phyloP scores from a whole-genome alignment of 495 filamentous ascomycete species.

The Tuber microsphaerosporum region DNA sequence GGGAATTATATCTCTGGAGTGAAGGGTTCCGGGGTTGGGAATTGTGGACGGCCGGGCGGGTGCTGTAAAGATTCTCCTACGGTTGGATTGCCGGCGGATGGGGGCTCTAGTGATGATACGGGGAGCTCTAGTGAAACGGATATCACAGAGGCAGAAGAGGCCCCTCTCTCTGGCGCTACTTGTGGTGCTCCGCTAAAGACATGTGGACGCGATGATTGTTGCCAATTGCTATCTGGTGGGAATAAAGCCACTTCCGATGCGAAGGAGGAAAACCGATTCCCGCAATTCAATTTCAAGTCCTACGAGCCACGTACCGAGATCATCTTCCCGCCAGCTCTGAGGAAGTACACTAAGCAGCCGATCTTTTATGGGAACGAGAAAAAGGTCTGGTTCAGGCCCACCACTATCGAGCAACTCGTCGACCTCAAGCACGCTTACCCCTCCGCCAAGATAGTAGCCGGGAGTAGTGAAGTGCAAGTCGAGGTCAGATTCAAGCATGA shows the following conservation, averaged over 20 bases:
- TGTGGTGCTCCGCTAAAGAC: constrained; percentile 41
- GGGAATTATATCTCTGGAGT: constrained; percentile 20
- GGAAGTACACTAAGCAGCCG: constrained; percentile 39
- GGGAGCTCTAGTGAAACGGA: constrained; percentile 17
- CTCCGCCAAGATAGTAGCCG: constrained; percentile 44
- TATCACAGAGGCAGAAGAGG: constrained; percentile 18
- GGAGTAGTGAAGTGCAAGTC: constrained; percentile 44
- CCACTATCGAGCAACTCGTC: constrained; percentile 42
- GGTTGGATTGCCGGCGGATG: constrained; percentile 9
- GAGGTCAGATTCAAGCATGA: constrained; percentile 44
- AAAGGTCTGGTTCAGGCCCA: constrained; percentile 45
- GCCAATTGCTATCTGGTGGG: constrained; percentile 10
- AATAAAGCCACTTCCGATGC: constrained; percentile 6
- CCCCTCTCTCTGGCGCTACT: constrained; percentile 27
- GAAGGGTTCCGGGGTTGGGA: constrained; percentile 7
- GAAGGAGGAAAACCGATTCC: constrained; percentile 33
- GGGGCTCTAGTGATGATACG: constrained; percentile 21
- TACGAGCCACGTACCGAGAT: constrained; percentile 44
- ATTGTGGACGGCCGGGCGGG: constrained; percentile 44
- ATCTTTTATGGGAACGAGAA: constrained; percentile 44
- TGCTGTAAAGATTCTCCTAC: constrained; percentile 42
- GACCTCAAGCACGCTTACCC: constrained; percentile 44
- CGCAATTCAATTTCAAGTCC: constrained; percentile 42
- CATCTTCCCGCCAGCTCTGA: constrained; percentile 42
- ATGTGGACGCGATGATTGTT: constrained; percentile 25